Evolutionary conservation across 192 early-diverging fungal genomes (phyloP), one percentile per base, ranked within the genome.

Genomic region (Backusella parvicylindrica): DNA sequence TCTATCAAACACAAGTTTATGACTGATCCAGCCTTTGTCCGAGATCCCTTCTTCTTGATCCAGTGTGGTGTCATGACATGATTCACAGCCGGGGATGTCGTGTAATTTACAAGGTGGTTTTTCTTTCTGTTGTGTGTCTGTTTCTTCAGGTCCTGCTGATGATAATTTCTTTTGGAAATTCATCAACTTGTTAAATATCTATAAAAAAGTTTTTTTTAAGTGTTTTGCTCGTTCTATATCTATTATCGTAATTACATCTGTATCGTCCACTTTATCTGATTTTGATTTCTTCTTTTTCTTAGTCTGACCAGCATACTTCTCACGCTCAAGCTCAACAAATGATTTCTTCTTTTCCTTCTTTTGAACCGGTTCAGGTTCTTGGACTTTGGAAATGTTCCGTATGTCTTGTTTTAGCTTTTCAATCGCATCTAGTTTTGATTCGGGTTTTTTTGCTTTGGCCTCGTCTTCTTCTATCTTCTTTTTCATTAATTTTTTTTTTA

Each of bases 1-100:
- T 72, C 92, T 94, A 75, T 84, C 85, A 81, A 96, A 96, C 3
- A 89, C 84, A 6, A 98, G 84, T 16, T 86, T 87, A 70, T 95
- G 92, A 12, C 84, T 79, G 77, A 96, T 87, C 97, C 97, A 98
- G 32, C 86, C 89, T 38, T 89, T 74, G 38, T 78, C 84, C 0
- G 38, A 86, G 2, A 86, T 82, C 2, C 81, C 79, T 6, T 86
- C 80, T 13, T 80, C 72, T 28, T 78, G 68, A 35, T 77, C 60
- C 1, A 83, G 85, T 66, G 86, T 89, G 2, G 83, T 84, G 37
- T 89, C 85, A 40, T 81, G 60, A 78, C 95, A 96, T 11, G 91
- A 91, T 64, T 89, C 79, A 75, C 95, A 96, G n/a, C 81, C 81
- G 2, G 79, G 84, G 7, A 93, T 83, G 12, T 86, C 86, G 75